phyloP scores from a whole-genome alignment of 352 stramenopile genomes.

The Aphanomyces stellatus region DNA sequence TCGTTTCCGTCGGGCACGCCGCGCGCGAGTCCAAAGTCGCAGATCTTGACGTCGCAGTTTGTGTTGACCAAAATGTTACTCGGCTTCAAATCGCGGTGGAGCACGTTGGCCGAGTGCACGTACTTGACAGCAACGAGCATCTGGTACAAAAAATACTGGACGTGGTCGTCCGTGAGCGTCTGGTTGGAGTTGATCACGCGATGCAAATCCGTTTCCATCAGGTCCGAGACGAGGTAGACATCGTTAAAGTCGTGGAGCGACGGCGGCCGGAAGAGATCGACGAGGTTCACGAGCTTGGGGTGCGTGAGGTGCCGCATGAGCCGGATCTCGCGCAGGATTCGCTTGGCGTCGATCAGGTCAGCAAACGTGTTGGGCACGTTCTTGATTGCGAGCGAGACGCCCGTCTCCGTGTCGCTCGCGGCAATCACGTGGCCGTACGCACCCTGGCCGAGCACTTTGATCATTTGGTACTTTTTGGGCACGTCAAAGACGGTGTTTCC shows the following conservation, averaged over 20 bases:
- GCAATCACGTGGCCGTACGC: conserved; percentile 89
- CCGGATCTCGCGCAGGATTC: conserved; percentile 80
- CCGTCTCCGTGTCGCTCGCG: conserved; percentile 76
- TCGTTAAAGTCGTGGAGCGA: conserved; percentile 85
- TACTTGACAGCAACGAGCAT: conserved; percentile 67
- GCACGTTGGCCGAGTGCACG: conserved; percentile 72
- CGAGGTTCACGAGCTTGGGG: conserved; percentile 64
- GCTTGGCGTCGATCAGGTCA: conserved; percentile 81
- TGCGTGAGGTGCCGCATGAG: conserved; percentile 68
- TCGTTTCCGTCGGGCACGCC: conserved; percentile 27
- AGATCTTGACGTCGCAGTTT: conserved; percentile 83
- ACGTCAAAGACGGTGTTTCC: conserved; percentile 14
- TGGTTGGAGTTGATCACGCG: conserved; percentile 73
- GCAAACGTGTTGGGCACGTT: conserved; percentile 93
- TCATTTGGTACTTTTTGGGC: conserved; percentile 45
- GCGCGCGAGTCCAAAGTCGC: conserved; percentile 82
- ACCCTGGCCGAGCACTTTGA: conserved; percentile 84
- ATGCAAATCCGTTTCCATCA: conserved; percentile 73
- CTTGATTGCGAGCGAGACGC: conserved; percentile 91
- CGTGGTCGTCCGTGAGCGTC: conserved; percentile 56
- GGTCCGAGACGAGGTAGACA: conserved; percentile 75
- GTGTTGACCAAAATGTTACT: conserved; percentile 95
- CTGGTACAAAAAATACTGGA: conserved; percentile 78
- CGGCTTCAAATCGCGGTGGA: conserved; percentile 92
- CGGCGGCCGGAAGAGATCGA: conserved; percentile 66